Evolutionary conservation across 148 eudicot genomes (phyloP), one percentile per base, ranked within the genome.

Genomic region (Fagopyrum tataricum): DNA sequence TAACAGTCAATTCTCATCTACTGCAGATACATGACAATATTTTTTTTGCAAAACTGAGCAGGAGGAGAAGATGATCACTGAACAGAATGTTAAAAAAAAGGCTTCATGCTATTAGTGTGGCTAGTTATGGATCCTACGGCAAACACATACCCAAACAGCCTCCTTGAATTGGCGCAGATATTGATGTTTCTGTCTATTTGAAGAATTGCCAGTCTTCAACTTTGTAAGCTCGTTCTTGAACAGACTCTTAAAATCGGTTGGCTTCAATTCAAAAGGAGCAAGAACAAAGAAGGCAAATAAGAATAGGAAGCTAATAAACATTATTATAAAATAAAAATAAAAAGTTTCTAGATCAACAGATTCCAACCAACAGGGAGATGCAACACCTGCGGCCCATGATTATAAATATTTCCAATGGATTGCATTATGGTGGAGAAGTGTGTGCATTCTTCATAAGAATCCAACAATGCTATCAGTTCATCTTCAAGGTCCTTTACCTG

Each of bases 401-500:
- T 75, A 73, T 89, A 94, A 43, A 71, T 72, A 23, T 78, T 77
- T 73, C 87, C 91, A 74, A 88, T 75, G 24, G 87, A 82, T 56
- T 89, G 83, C 74, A 89, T 76, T 44, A 87, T 91, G 14, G 70
- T 70, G 55, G 87, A 86, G 72, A 89, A 81, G 81, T 80, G 73
- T n/a, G 79, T 47, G 78, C 85, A 81, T 43, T 94, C 91, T 47
- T 88, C 92, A 64, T 85, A 79, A 75, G 81, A 80, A 79, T 69
- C 74, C 83, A 88, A 31, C 80, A 94, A 78, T 48, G 87, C 74
- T 74, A 88, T 42, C 83, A 83, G 79, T 39, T 80, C 87, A 61
- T 79, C 78, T 84, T 94, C 96, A 56, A 94, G 89, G 77, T 87
- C 80, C 78, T 88, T 89, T 61, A 94, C 95, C 97, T 94, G 85